Conservation (phyloP, 768 basidiomycete species). For the Tephrocybe sp. region DNA sequence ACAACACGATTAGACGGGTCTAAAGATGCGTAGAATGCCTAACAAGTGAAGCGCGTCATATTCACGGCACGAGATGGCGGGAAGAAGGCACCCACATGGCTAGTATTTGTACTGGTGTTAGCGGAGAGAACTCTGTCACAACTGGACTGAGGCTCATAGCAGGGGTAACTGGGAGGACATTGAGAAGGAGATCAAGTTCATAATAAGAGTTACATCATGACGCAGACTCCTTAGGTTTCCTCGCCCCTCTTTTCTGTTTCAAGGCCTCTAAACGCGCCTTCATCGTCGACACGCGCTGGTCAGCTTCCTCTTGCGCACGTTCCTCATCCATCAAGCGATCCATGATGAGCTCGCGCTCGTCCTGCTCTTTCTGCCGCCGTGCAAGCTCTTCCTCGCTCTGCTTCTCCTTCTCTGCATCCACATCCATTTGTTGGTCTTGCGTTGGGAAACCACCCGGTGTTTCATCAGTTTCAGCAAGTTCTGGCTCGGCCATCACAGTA, state of each 20-base stretch:
- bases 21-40: no score
- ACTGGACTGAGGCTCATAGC: no score
- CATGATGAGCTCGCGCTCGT: constrained; percentile 83
- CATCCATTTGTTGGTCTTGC: constrained; percentile 24
- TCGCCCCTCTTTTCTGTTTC: constrained; percentile 33
- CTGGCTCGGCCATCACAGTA: constrained; percentile 70
- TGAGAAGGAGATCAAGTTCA: not conserved
- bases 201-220: not conserved
- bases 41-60: no score
- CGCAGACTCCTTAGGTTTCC: constrained; percentile 9
- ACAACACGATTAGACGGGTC: no score
- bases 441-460: constrained; percentile 49
- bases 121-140: no score
- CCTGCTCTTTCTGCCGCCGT: constrained; percentile 55
- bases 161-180: not conserved
- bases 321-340: constrained; percentile 85
- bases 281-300: constrained; percentile 66
- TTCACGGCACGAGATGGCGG: no score
- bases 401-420: constrained; percentile 28
- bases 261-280: constrained; percentile 67
- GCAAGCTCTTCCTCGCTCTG: constrained; percentile 41
- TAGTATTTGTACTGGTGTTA: no score
- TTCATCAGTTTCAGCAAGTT: constrained; percentile 40
- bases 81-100: no score
- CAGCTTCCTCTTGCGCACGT: constrained; percentile 84